A percentile compares a stretch with the other conserved stretches of the same genome.
phyloP scores from a whole-genome alignment of 805 yeast species.

The Hanseniaspora vineae region DNA sequence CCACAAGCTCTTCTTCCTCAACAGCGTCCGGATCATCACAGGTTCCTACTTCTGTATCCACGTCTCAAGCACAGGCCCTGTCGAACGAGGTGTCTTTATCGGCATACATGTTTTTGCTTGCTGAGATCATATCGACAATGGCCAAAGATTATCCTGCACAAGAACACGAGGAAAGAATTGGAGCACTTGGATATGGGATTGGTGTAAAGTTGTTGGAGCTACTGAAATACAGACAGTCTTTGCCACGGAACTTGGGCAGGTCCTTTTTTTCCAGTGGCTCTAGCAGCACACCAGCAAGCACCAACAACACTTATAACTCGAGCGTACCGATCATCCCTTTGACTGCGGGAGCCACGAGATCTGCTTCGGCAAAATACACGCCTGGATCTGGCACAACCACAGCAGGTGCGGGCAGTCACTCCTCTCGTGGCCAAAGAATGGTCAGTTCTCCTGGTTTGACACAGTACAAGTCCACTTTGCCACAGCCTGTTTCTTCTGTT shows the following conservation, averaged over 20 bases:
- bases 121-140: slow-evolving; percentile 51
- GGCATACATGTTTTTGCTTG: slow-evolving; percentile 55
- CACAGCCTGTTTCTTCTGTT: background rate
- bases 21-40: too few relatives aligned
- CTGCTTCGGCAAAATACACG: too few relatives aligned
- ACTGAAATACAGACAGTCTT: slow-evolving; percentile 20
- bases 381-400: background rate
- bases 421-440: too few relatives aligned
- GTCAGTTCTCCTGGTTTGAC: too few relatives aligned
- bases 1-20: background rate
- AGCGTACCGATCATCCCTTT: background rate
- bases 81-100: slow-evolving; percentile 46
- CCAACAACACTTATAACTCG: too few relatives aligned
- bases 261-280: background rate
- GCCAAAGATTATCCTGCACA: slow-evolving; percentile 39
- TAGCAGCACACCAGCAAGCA: background rate
- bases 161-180: slow-evolving; percentile 49
- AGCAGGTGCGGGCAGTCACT: too few relatives aligned
- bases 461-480: too few relatives aligned
- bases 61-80: too few relatives aligned
- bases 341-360: too few relatives aligned
- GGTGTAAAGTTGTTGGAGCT: slow-evolving; percentile 64
- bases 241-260: slow-evolving; percentile 10
- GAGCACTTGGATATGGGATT: slow-evolving; percentile 61
- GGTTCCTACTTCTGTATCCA: too few relatives aligned